Conservation (phyloP, 805 yeast genomes). For the Starmera caribaea region DNA sequence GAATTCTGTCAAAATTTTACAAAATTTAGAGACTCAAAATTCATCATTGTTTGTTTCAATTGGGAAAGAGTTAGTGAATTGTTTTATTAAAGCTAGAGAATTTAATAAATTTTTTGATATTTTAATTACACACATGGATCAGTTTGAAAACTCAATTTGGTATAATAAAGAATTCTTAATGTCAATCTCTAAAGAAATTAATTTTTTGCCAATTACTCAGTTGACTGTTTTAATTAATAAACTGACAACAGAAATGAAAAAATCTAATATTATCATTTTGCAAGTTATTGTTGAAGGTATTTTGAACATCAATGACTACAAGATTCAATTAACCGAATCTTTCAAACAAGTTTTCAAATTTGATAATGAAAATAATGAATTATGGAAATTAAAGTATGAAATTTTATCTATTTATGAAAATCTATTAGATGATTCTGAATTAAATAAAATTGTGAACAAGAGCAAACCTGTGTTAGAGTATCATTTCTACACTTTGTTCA, state of each 20-base stretch:
- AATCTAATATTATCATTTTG: conserved; percentile 14
- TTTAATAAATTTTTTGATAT: conserved; percentile 32
- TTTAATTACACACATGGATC: conserved; percentile 2
- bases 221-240: conserved; percentile 19
- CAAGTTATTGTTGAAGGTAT: conserved; percentile 33
- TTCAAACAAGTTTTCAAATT: conserved; percentile 18
- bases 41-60: conserved; percentile 5
- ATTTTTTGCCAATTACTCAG: conserved; percentile 39
- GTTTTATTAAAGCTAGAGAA: conserved; percentile 52
- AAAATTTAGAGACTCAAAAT: conserved; percentile 4
- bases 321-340: conserved; percentile 12
- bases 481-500: conserved; percentile 31
- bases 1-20: conserved; percentile 26
- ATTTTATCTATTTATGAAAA: conserved; percentile 39
- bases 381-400: conserved; percentile 39
- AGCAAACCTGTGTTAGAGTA: conserved; percentile 2
- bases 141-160: conserved; percentile 5
- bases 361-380: conserved; percentile 9
- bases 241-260: conserved; percentile 7
- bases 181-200: conserved; percentile 30
- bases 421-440: conserved; percentile 19
- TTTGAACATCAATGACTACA: conserved; percentile 21
- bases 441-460: conserved; percentile 3
- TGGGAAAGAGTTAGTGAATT: conserved; percentile 28
- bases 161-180: conserved; percentile 20